Conservation (phyloP, 148 eudicot species). For the Rhododendron griersonianum region DNA sequence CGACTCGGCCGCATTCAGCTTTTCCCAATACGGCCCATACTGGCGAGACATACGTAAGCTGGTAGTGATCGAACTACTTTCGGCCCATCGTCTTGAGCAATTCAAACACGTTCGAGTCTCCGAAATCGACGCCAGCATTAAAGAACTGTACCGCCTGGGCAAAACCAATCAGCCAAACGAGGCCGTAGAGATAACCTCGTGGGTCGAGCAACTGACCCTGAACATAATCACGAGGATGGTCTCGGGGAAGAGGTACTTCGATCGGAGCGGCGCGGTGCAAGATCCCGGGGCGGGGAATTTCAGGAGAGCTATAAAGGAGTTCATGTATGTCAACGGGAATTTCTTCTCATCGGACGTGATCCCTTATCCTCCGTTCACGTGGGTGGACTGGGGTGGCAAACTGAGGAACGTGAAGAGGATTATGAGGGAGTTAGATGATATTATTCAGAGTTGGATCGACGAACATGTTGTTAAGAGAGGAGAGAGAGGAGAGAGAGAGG, state of each 20-base stretch:
- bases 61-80: not conserved
- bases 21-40: not conserved
- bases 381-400: not conserved
- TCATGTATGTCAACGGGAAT: not conserved
- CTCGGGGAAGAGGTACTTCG: not conserved
- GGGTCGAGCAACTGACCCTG: not conserved
- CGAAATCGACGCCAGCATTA: too few relatives aligned
- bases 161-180: too few relatives aligned
- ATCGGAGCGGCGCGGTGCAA: not conserved
- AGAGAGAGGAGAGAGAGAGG: too few relatives aligned
- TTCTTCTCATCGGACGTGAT: not conserved
- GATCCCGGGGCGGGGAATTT: not conserved
- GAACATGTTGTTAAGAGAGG: too few relatives aligned
- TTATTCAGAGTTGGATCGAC: not conserved
- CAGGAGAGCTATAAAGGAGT: not conserved
- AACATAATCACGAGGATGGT: not conserved
- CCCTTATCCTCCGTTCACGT: not conserved
- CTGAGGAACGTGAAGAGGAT: not conserved
- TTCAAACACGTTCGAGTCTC: not conserved
- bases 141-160: too few relatives aligned
- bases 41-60: slow-evolving; percentile 8
- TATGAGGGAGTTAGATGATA: not conserved
- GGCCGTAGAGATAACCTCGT: not conserved
- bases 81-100: not conserved
- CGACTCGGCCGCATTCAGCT: not conserved